These are phyloP conservation scores for Magnolia changhungtana DNA, from an alignment of 164 flowering plant species.

Conservation along the genomic window DNA sequence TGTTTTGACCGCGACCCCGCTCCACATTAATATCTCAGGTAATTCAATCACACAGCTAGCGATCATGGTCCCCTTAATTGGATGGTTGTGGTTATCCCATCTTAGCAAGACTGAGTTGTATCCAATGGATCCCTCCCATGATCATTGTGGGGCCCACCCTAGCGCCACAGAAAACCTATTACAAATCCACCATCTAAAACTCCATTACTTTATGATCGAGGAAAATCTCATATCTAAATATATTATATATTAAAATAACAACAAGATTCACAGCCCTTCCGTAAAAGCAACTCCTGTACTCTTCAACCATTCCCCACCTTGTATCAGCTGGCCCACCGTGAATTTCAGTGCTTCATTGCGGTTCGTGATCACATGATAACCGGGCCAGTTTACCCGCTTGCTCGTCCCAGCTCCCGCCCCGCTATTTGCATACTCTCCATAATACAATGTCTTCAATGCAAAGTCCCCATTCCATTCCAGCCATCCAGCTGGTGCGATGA, in stretches of 20 bases:
- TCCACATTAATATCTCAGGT: no score
- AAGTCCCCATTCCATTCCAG: constrained; percentile 33
- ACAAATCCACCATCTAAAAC: no score
- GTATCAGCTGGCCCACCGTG: constrained; percentile 36
- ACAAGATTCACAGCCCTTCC: constrained; percentile 30
- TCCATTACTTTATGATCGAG: no score
- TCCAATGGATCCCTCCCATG: no score
- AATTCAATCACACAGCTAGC: no score
- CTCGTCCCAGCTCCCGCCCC: constrained; percentile 40
- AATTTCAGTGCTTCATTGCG: constrained; percentile 33
- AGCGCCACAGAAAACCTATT: no score
- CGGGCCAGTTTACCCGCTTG: constrained; percentile 40
- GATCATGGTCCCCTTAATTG: no score
- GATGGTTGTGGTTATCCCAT: no score
- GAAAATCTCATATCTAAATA: no score
- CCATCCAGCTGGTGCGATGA: constrained; percentile 39
- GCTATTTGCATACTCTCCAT: constrained; percentile 41
- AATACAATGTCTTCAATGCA: constrained; percentile 39
- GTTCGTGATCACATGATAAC: constrained; percentile 35
- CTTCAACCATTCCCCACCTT: constrained; percentile 41
- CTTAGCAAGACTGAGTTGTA: no score
- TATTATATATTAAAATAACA: not conserved
- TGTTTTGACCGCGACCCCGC: no score
- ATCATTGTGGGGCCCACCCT: no score
- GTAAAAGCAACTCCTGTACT: constrained; percentile 35